Base-by-base conservation (phyloP, 176 grass and related monocot species). In the Eleusine coracana region DNA sequence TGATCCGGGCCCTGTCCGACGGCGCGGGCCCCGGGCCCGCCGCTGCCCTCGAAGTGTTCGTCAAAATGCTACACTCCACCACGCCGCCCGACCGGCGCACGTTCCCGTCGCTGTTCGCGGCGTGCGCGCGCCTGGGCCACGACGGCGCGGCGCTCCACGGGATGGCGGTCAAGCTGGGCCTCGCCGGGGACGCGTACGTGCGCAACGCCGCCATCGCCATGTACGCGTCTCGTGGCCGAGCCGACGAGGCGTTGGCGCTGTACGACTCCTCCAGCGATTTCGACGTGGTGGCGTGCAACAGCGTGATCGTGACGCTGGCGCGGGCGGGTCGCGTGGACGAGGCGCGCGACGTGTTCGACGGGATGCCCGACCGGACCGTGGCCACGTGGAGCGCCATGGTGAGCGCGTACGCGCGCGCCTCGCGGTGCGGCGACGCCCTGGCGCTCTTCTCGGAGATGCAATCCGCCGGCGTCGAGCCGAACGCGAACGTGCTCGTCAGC, bases 331-430 rank as follows among this genome's bases (percentile, higher is more conserved):
- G 73, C 44, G 34, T 92, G 5, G 83, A 90, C 48, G 75, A 89
- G 60, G 84, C 89, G 12, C 77, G 86, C 15, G 49, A 14, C 5
- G 18, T 97, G 88, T 94, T 97, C 37, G 86, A 89, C 63, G 83
- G 49, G 64, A 97, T 97, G 95, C 80, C 86, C 45, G 10, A 36
- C 3, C 80, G 86, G 45, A 94, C 77, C 17, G 74, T 90, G 0
- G 90, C 80, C 4, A 94, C 85, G 40, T 97, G 92, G 95, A 92
- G 89, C 85, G 75, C 86, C 49, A 94, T 94, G 87, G 91, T 91
- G 68, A 87, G 87, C 69, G 68, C 89, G 44, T 94, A 86, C 23
- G 61, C 83, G 71, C 86, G 86, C 18, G 79, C 81, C 11, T 67
- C 83, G 20, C 79, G 83, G 66, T 74, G 10, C 59, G 76, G 85